phyloP scores from a whole-genome alignment of 345 rosid species.

The Salix udensis region DNA sequence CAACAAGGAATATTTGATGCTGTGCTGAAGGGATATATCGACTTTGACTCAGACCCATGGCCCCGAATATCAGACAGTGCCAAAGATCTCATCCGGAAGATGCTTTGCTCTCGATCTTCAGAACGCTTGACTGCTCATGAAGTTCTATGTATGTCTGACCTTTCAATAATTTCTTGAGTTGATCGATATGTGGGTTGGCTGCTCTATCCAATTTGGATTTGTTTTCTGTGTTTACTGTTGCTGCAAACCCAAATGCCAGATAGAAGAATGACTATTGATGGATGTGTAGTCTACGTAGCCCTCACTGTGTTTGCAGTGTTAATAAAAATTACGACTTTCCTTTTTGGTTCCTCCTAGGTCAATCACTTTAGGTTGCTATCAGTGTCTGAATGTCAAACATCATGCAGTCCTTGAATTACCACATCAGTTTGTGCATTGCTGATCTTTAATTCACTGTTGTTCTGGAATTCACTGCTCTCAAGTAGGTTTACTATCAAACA shows the following conservation, averaged over 20 bases:
- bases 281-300: not conserved
- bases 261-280: not conserved
- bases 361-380: not conserved
- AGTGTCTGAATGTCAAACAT: not conserved
- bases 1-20: slow-evolving; percentile 99
- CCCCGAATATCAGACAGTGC: slow-evolving; percentile 88
- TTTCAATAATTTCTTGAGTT: not conserved
- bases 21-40: slow-evolving; percentile 85
- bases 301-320: not conserved
- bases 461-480: not conserved
- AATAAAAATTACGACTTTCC: not conserved
- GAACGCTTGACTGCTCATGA: slow-evolving; percentile 91
- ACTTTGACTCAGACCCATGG: slow-evolving; percentile 96
- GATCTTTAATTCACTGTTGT: not conserved
- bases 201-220: not conserved
- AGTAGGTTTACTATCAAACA: not conserved
- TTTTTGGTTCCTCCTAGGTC: not conserved
- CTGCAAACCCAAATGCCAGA: not conserved
- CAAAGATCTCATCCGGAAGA: slow-evolving; percentile 75
- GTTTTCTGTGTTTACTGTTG: not conserved
- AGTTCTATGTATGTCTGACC: slow-evolving; percentile 73
- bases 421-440: not conserved
- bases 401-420: not conserved
- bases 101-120: slow-evolving; percentile 75
- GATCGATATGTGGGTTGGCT: not conserved